Evolutionary conservation across 257 asterid genomes (phyloP).

Genomic region (Gardenia jasminoides): DNA sequence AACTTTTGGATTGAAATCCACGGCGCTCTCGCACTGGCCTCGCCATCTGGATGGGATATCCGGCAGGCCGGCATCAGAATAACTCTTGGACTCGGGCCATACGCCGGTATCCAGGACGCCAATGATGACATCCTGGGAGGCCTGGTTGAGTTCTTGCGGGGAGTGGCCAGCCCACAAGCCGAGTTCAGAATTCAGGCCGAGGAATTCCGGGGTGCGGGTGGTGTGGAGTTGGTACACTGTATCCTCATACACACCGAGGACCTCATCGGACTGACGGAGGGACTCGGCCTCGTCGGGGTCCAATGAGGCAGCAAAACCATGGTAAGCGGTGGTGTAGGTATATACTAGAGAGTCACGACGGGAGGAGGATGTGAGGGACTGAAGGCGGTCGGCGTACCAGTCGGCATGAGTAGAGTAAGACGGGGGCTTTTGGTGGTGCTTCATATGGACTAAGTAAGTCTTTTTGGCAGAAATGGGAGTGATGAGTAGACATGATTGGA

Average conservation of each 20-base stretch:
- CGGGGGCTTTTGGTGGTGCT: slow-evolving; percentile 33
- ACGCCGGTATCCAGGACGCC: slow-evolving; percentile 53
- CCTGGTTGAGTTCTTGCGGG: slow-evolving; percentile 28
- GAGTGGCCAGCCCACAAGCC: slow-evolving; percentile 31
- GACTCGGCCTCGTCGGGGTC: slow-evolving; percentile 34
- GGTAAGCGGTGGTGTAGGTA: slow-evolving; percentile 37
- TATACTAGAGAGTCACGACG: slow-evolving; percentile 33
- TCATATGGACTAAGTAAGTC: slow-evolving; percentile 44
- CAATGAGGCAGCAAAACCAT: slow-evolving; percentile 42
- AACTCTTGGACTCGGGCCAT: slow-evolving; percentile 56
- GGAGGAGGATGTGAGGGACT: slow-evolving; percentile 7
- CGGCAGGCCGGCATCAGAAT: slow-evolving; percentile 31
- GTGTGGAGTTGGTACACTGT: slow-evolving; percentile 40
- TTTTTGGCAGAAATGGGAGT: slow-evolving; percentile 17
- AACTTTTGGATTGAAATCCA: slow-evolving; percentile 34
- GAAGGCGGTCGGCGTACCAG: slow-evolving; percentile 29
- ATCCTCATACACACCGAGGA: slow-evolving; percentile 48
- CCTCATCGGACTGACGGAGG: slow-evolving; percentile 37
- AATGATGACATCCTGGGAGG: slow-evolving; percentile 40
- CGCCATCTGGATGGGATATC: slow-evolving; percentile 40
- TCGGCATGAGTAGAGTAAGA: slow-evolving; percentile 33
- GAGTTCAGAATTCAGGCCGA: slow-evolving; percentile 30
- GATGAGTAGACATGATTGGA: slow-evolving; percentile 21
- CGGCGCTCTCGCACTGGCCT: slow-evolving; percentile 38
- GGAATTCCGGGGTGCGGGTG: slow-evolving; percentile 43